phyloP scores from a whole-genome alignment of 805 yeast genomes.

The Zygotorulaspora chibaensis region DNA sequence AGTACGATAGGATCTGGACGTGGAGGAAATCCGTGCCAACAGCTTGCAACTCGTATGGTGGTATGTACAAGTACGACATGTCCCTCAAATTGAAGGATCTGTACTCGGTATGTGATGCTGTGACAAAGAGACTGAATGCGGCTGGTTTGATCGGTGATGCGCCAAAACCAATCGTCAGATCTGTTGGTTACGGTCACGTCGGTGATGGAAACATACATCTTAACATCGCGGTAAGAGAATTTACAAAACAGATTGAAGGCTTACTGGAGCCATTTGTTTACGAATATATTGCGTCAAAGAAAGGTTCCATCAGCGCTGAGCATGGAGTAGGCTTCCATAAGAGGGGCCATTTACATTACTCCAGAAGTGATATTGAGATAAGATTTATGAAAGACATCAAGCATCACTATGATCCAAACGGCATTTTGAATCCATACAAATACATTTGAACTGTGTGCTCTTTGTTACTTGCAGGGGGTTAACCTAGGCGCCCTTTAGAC shows the following conservation, averaged over 20 bases:
- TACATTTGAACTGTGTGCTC: conserved; percentile 45
- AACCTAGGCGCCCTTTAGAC: no score
- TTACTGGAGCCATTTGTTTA: conserved; percentile 85
- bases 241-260: conserved; percentile 66
- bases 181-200: conserved; percentile 91
- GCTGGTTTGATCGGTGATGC: conserved; percentile 57
- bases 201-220: conserved; percentile 93
- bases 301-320: conserved; percentile 88
- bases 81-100: conserved; percentile 73
- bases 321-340: conserved; percentile 94
- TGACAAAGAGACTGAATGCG: conserved; percentile 49
- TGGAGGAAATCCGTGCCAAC: conserved; percentile 91
- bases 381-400: conserved; percentile 68
- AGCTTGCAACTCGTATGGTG: conserved; percentile 73
- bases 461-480: no score
- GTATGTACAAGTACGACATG: conserved; percentile 91
- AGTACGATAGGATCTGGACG: conserved; percentile 69
- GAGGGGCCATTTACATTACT: conserved; percentile 75
- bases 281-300: conserved; percentile 63
- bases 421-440: conserved; percentile 85
- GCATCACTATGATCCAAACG: conserved; percentile 73
- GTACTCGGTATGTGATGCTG: conserved; percentile 71
- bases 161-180: conserved; percentile 73
- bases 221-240: conserved; percentile 79
- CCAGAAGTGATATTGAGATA: conserved; percentile 66